These are phyloP conservation scores for Metschnikowia kunwiensis DNA, from an alignment of 805 yeast genomes.

Conservation along the genomic window DNA sequence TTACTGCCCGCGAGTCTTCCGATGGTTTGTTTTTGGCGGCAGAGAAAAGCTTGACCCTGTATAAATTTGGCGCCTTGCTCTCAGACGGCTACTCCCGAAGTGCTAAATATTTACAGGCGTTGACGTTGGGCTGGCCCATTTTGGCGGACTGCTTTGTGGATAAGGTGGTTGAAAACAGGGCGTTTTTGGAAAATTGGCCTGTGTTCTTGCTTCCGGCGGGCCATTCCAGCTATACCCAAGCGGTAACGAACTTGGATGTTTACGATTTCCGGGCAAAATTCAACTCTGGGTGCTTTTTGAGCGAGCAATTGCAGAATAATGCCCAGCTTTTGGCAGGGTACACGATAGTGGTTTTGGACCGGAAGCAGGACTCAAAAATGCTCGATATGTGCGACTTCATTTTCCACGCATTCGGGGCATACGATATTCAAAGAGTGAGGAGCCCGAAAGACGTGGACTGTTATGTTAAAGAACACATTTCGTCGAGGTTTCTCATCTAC, in stretches of 20 bases:
- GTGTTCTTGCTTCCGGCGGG: conserved; percentile 73
- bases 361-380: conserved; percentile 29
- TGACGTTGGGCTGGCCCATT: conserved; percentile 86
- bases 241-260: conserved; percentile 49
- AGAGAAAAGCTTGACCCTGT: conserved; percentile 5
- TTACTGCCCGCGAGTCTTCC: conserved; percentile 20
- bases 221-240: conserved; percentile 45
- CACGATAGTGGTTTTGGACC: conserved; percentile 35
- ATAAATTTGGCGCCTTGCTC: conserved; percentile 60
- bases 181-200: conserved; percentile 40
- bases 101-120: conserved; percentile 69
- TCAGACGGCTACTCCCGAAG: conserved; percentile 60
- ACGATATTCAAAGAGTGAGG: conserved; percentile 15
- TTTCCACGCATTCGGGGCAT: conserved; percentile 46
- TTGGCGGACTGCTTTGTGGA: conserved; percentile 55
- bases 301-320: conserved; percentile 44
- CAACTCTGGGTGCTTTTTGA: conserved; percentile 27
- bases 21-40: conserved; percentile 7
- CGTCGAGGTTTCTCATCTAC: conserved; percentile 23
- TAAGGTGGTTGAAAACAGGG: conserved; percentile 41
- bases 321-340: conserved; percentile 28
- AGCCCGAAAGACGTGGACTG: conserved; percentile 8
- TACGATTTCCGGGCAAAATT: conserved; percentile 40
- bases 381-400: conserved; percentile 41
- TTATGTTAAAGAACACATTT: conserved; percentile 1